Base-by-base conservation (phyloP, 1,139 yeast genomes). In the Yamadazyma mexicana region DNA sequence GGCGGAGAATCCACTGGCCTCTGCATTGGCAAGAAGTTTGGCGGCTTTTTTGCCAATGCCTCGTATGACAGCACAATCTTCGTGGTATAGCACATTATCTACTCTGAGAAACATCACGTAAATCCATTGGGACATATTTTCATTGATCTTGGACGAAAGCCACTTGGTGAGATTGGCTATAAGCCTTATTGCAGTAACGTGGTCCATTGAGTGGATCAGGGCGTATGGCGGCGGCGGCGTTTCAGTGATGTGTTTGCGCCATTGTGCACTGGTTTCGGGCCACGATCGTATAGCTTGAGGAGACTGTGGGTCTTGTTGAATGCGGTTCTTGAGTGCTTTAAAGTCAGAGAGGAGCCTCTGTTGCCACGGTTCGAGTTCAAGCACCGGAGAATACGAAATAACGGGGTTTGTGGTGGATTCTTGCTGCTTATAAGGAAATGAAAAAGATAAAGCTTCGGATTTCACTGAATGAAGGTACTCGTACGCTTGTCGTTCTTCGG, bases 21-120 rank as follows among this genome's bases (percentile, higher is more conserved):
- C 47, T 5, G 43, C 33, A 17, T 41, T 14, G 5, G 30, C 11
- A 17, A 52, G 44, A 10, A 69, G 43, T 36, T 61, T 63, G 5
- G 56, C 45, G 1, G 77, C 77, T 46, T 69, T 71, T 44, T 62
- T 59, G 2, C 68, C 76, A 43, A 72, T 54, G 5, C 62, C 69
- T 33, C 77, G 55, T 14, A 72, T 48, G 6, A 67, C 51, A 2
- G 74, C 56, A 33, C 57, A 40, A 39, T 72, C 77, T 34, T 53
- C 54, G 23, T 58, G 55, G 31, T 69, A 72, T 26, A 72, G 44
- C 1, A 56, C 54, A 29, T 51, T 50, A 46, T 71, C 75, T 2
- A 70, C 46, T 17, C 74, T 53, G 12, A 70, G 46, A 27, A 72
- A 56, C 4, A 66, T 42, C 17, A 45, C 40, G 59, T 68, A 70